Evolutionary conservation across 306 rosid species (phyloP), one percentile per base, ranked within the genome.

Genomic region (Citrullus mucosospermus): DNA sequence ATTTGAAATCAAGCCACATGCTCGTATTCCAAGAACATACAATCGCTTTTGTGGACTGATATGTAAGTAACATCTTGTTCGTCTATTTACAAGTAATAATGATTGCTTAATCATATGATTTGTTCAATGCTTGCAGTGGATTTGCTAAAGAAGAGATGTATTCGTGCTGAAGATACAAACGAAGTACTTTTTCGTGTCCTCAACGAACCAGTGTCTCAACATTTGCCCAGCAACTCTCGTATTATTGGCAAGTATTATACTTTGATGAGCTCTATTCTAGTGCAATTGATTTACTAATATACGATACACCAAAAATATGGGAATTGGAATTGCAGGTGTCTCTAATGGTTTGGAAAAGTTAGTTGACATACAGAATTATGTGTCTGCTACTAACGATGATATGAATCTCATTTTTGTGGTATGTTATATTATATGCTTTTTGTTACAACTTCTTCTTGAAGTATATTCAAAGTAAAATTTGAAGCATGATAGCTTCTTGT

Each of bases 1-100:
- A n/a, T 84, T 86, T 76, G 89, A 86, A 79, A 63, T 86, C 63
- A 83, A 79, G 68, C 89, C 89, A 16, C 80, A 79, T 79, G 89
- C 78, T 76, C 80, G 82, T 6, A 66, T 86, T 39, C 86, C 83
- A 39, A 74, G 83, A 72, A 79, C 82, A 4, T 81, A 76, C 22
- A 81, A 77, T 38, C 83, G 85, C 46, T 86, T 86, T 14, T 84
- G 85, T 68, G 85, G 85, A 71, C 69, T 86, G 77, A 78, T 86
- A 8, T 12, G 85, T 82, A 86, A 79, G 85, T 56, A 1, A n/a
- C 67, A 36, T 75, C 28, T 54, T n/a, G 4, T 15, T 13, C n/a
- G 25, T 11, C 50, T 34, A 66, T 66, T 36, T 66, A 66, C 48
- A 66, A 6, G 6, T 14, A 38, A 20, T 70, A 34, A 50, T 56